Evolutionary conservation across 1,139 yeast genomes (phyloP).

Genomic region (Arxiozyma heterogenica): DNA sequence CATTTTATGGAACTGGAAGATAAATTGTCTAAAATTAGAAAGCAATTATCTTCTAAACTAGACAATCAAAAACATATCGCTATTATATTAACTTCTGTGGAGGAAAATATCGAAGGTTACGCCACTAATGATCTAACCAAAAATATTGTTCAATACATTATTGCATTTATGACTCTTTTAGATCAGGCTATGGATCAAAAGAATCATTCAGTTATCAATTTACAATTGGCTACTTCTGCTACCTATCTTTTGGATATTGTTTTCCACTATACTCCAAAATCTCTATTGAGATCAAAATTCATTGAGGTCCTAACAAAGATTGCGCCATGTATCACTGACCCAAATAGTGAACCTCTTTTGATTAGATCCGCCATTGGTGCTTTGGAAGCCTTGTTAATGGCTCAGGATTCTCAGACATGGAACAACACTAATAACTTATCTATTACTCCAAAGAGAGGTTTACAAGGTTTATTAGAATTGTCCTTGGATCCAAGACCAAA

Average conservation of each 20-base stretch:
- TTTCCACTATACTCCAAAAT: slow-evolving; percentile 63
- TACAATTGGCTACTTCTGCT: slow-evolving; percentile 60
- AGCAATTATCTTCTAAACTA: slow-evolving; percentile 63
- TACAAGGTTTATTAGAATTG: slow-evolving; percentile 70
- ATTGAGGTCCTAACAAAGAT: slow-evolving; percentile 67
- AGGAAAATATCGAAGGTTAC: slow-evolving; percentile 74
- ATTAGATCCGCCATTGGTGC: slow-evolving; percentile 80
- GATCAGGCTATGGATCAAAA: slow-evolving; percentile 58
- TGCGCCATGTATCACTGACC: slow-evolving; percentile 68
- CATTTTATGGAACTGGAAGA: slow-evolving; percentile 54
- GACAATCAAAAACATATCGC: slow-evolving; percentile 77
- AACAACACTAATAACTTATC: slow-evolving; percentile 38
- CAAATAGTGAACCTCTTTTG: slow-evolving; percentile 73
- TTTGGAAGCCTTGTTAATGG: slow-evolving; percentile 65
- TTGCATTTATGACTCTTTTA: slow-evolving; percentile 70
- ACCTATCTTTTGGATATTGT: slow-evolving; percentile 76
- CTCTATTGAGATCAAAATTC: slow-evolving; percentile 62
- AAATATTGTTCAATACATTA: slow-evolving; percentile 66
- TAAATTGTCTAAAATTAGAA: slow-evolving; percentile 58
- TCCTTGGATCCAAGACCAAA: slow-evolving; percentile 88
- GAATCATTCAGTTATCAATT: slow-evolving; percentile 45
- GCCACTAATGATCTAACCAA: slow-evolving; percentile 35
- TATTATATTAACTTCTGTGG: slow-evolving; percentile 75
- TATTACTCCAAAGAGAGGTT: slow-evolving; percentile 73
- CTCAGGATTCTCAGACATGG: slow-evolving; percentile 82